Percentiles rank a stretch among this genome's conserved stretches.
Evolutionary conservation across 176 grass and related monocot genomes (phyloP).

Genomic region (Zoysia japonica): DNA sequence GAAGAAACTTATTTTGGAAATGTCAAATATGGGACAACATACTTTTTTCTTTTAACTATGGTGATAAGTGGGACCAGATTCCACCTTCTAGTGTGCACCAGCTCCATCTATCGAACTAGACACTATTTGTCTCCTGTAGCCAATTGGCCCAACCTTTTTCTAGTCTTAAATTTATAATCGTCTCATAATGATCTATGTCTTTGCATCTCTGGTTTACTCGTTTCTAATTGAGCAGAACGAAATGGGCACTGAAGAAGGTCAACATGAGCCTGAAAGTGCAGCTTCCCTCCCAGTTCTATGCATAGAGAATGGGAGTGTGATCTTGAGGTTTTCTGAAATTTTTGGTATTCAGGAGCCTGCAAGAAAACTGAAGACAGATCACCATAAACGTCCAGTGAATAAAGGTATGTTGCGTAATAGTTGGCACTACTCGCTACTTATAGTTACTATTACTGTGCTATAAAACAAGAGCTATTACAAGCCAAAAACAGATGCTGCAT

Average conservation of each 20-base stretch:
- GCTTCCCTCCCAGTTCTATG: constrained; percentile 83
- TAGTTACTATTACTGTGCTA: background rate
- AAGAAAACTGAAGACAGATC: constrained; percentile 63
- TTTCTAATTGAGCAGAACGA: constrained; percentile 57
- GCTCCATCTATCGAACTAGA: constrained; percentile 9
- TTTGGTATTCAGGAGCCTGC: constrained; percentile 78
- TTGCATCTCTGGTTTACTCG: constrained; percentile 27
- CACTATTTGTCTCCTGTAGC: constrained; percentile 11
- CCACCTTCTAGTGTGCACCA: constrained; percentile 11
- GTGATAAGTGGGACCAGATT: background rate
- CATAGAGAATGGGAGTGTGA: constrained; percentile 73
- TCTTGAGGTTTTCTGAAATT: constrained; percentile 95
- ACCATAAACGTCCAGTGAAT: constrained; percentile 53
- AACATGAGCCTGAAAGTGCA: constrained; percentile 45
- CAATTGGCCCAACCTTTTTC: constrained; percentile 14
- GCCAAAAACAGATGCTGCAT: background rate
- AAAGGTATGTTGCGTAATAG: constrained; percentile 54
- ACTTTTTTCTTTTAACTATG: background rate
- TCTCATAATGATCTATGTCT: constrained; percentile 19
- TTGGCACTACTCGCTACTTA: background rate
- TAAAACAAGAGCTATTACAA: background rate
- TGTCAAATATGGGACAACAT: background rate
- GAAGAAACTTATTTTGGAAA: constrained; percentile 12
- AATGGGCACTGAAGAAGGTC: constrained; percentile 48
- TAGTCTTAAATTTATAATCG: constrained; percentile 20